Evolutionary conservation across 2,329 filamentous ascomycete genomes (phyloP), one percentile per base, ranked within the genome.

Genomic region (Colletotrichum orchidophilum): DNA sequence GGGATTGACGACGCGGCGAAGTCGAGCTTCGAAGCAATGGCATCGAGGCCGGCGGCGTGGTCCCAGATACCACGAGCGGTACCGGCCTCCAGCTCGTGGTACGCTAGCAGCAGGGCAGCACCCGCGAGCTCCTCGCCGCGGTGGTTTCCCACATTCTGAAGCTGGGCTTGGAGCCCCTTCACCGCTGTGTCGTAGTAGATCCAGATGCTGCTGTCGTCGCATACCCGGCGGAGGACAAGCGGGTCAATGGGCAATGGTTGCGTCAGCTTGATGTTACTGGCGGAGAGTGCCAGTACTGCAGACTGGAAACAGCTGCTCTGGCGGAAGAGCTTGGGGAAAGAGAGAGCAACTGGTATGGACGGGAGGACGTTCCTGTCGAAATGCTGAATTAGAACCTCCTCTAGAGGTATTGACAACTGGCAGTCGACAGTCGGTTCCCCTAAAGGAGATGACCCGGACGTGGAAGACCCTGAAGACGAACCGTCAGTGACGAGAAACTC

Each of bases 51-150:
- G 8, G 39, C 55, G 3, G 67, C 67, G 15, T 70, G 67, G 11
- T 66, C 66, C 2, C 33, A 18, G 4, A 70, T 66, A 4, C 63
- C 67, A 8, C 66, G 11, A 9, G 55, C 55, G 1, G 67, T 70
- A 15, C 63, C 67, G 5, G 55, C 67, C 5, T 70, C 67, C 24
- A 70, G 24, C 7, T 70, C 67, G 50, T 70, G 63, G 31, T 70
- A 70, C 0, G 67, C 67, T 3, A 70, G 49, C 6, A 70, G 55
- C 5, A 70, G 39, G 18, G 67, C 67, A 3, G 67, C 55, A 27
- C 67, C 67, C 5, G 63, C 67, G 31, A 70, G 24, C 21, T 66
- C 67, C 24, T 70, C 67, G 6, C 67, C 57, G 24, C 21, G 39
- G 5, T 50, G 29, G 3, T 29, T 55, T 5, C 31, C 49, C 0